Base-by-base conservation (phyloP, 2,329 filamentous ascomycete genomes). In the Colletotrichum graminicola region DNA sequence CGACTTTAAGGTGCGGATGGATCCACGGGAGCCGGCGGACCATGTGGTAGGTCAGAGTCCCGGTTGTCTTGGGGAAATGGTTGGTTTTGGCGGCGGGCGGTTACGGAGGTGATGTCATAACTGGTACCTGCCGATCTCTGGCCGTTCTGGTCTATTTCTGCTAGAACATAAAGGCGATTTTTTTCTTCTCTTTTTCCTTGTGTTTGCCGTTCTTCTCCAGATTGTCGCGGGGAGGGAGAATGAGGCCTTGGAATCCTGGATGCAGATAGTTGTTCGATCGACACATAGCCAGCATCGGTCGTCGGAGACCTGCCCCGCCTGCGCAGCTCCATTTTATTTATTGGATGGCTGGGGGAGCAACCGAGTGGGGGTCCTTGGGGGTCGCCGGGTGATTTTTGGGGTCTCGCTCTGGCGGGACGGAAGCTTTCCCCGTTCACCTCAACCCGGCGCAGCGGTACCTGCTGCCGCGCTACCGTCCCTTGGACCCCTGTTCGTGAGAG, bases 1-100 rank as follows among this genome's bases (percentile, higher is more conserved):
- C 49, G 49, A 67, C 61, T 73, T 66, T 66, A 6, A 72, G 62
- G 26, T 73, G 52, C 14, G 70, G 62, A 69, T 70, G 70, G 26
- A 63, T 66, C 65, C 62, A 73, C 62, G 72, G 66, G 16, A 73
- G 66, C 21, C 57, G 72, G 52, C 72, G 72, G 55, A 65, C 72
- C 62, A 73, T 67, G 62, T 29, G 62, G 32, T 55, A 21, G 26
- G 26, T 10, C 7, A 7, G 8, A 21, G 16, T 21, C 26, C 23
- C 18, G 21, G 29, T 29, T 32, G 23, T 49, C 36, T 43, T 32
- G 64, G 26, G 41, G 26, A 2, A 12, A 21, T 39, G 11, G 59
- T 54, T 60, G 49, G 26, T 14, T 32, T 45, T 12, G 7, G 29
- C 11, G 36, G 62, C 16, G 29, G 49, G 61, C 26, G 2, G 47